A percentile compares a stretch with the other conserved stretches of the same genome.
phyloP scores from a whole-genome alignment of 768 basidiomycete genomes.

The Tylopilus rubrobrunneus region DNA sequence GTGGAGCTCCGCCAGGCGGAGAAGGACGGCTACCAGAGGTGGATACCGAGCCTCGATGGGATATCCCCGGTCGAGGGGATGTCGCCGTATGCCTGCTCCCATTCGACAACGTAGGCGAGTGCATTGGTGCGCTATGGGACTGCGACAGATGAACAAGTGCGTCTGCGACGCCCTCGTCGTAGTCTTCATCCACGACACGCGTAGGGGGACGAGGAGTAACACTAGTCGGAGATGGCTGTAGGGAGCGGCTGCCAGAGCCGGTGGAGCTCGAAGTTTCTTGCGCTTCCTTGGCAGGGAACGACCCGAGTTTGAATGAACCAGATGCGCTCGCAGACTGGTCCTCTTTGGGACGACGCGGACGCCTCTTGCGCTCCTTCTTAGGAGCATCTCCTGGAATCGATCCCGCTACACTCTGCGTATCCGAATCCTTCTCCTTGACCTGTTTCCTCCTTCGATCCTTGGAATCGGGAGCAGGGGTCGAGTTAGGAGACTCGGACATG shows the following conservation, averaged over 20 bases:
- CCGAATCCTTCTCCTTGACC: slow-evolving; percentile 48
- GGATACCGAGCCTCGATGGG: slow-evolving; percentile 65
- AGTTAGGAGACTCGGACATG: slow-evolving; percentile 60
- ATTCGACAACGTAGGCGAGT: slow-evolving; percentile 57
- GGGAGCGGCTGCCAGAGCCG: slow-evolving; percentile 56
- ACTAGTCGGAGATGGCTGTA: slow-evolving; percentile 70
- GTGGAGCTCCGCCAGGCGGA: slow-evolving; percentile 47
- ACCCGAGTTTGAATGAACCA: slow-evolving; percentile 32
- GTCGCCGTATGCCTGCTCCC: slow-evolving; percentile 50
- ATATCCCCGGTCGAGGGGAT: slow-evolving; percentile 43
- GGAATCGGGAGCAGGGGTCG: slow-evolving; percentile 37
- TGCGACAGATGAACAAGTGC: slow-evolving; percentile 70
- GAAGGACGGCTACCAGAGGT: slow-evolving; percentile 63
- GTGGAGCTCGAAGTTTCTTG: slow-evolving; percentile 68
- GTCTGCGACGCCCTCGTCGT: slow-evolving; percentile 90
- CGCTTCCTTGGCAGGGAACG: slow-evolving; percentile 39
- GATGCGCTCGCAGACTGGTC: slow-evolving; percentile 33
- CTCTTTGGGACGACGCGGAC: slow-evolving; percentile 43
- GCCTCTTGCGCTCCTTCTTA: slow-evolving; percentile 58
- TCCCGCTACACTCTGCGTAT: slow-evolving; percentile 31
- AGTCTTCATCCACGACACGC: slow-evolving; percentile 84
- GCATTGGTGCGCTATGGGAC: slow-evolving; percentile 32
- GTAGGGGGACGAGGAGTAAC: slow-evolving; percentile 56
- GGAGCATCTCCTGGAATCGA: slow-evolving; percentile 36
- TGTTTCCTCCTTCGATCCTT: slow-evolving; percentile 45